Base-by-base conservation (phyloP, 2,329 filamentous ascomycete genomes). In the Xylariaceae sp. region DNA sequence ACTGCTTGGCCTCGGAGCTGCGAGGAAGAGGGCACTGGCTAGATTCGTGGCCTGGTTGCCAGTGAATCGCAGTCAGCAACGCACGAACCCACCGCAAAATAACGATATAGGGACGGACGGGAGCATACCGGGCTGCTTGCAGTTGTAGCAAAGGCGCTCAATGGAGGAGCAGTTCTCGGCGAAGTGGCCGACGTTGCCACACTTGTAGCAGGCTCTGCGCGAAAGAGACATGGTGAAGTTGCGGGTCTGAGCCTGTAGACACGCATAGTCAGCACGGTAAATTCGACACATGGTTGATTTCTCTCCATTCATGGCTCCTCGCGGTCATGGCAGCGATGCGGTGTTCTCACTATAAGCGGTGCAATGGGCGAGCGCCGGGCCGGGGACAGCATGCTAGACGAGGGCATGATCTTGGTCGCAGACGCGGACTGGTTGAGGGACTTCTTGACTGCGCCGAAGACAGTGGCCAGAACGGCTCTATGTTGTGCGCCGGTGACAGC, bases 81-180 rank as follows among this genome's bases (percentile, higher is more conserved):
- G 39, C 15, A 8, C 44, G 54, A 15, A 8, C n/a, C 51, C 49
- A 47, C 30, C 1, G 39, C 7, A 17, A 8, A 51, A 34, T 7
- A 23, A 17, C 45, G 18, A 15, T 8, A 44, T 51, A 42, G 49
- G 18, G 52, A 15, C 23, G 23, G 23, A 30, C 23, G 23, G 23
- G 23, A 39, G 13, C 64, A 52, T 67, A 87, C 86, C 89, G 64
- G 89, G 89, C 79, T 93, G 89, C 82, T 93, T 93, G 86, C 94
- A 99, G 83, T 99, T 99, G 82, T 99, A 99, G 88, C 94, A 99
- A 72, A 99, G 89, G 73, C 94, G 90, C 84, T 99, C 93, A 62
- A 92, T 89, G 62, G 93, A 97, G 64, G 93, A 94, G 88, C 94
- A 99, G 69, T 96, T 92, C 84, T 97, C 92, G 73, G 80, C 81